Conservation (phyloP, 176 grass and related monocot species). For the Musa beccarii region DNA sequence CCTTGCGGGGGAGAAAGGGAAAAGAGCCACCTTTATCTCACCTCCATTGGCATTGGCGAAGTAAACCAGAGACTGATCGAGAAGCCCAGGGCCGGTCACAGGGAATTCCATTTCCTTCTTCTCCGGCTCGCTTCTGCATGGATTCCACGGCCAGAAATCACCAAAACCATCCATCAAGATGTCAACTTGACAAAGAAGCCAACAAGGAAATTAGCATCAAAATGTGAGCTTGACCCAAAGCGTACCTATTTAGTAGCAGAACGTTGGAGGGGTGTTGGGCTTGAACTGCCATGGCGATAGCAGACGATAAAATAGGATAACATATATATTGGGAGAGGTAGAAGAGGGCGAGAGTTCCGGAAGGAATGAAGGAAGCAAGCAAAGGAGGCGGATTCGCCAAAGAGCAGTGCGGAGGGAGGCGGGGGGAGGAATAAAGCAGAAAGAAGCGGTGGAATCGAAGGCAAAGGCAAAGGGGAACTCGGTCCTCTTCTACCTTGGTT, state of each 20-base stretch:
- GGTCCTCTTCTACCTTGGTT: too few species aligned
- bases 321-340: neutral
- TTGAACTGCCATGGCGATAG: neutral
- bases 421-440: too few species aligned
- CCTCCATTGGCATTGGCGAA: constrained; percentile 29
- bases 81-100: neutral
- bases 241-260: neutral
- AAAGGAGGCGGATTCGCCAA: too few species aligned
- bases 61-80: constrained; percentile 23
- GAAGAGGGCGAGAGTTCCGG: neutral
- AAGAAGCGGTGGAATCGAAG: too few species aligned
- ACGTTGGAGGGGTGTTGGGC: neutral
- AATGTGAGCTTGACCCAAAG: neutral
- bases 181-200: neutral
- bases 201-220: neutral
- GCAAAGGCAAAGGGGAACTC: too few species aligned
- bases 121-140: constrained; percentile 47
- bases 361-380: too few species aligned
- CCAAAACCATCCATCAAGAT: neutral
- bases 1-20: neutral
- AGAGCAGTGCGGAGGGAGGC: too few species aligned
- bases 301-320: neutral
- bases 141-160: constrained; percentile 7
- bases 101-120: constrained; percentile 44
- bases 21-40: neutral